These are phyloP conservation scores for Scytalidium lignicola DNA, from an alignment of 2,329 filamentous ascomycete genomes.

Conservation along the genomic window DNA sequence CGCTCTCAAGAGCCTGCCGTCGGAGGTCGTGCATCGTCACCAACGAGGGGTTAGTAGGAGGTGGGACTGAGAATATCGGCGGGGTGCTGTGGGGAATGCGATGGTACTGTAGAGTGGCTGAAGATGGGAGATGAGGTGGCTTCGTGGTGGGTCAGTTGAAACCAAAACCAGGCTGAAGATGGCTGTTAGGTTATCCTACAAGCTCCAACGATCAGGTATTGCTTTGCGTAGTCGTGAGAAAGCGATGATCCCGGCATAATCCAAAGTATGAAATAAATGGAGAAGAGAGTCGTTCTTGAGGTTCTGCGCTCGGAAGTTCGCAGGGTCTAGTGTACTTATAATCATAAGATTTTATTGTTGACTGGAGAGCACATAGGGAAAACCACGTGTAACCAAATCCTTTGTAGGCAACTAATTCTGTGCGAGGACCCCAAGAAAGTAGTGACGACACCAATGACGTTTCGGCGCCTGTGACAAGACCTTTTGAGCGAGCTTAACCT, in stretches of 20 bases:
- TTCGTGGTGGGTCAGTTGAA: not conserved
- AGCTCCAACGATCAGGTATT: not conserved
- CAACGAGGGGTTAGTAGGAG: not conserved
- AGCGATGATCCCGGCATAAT: not conserved
- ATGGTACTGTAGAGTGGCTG: not conserved
- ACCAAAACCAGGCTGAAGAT: not conserved
- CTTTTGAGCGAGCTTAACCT: too few species aligned
- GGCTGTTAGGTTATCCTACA: not conserved
- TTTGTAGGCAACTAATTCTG: too few species aligned
- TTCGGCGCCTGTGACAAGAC: too few species aligned
- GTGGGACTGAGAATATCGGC: not conserved
- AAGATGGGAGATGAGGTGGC: not conserved
- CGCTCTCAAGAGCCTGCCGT: slow-evolving; percentile 50
- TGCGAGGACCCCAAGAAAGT: too few species aligned
- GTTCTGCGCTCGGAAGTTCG: not conserved
- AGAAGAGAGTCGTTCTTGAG: not conserved
- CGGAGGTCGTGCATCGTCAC: slow-evolving; percentile 41
- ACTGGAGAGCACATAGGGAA: too few species aligned
- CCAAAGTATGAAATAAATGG: not conserved
- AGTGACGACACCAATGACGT: too few species aligned
- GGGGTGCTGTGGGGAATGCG: not conserved
- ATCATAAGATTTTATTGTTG: too few species aligned
- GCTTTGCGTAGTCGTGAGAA: not conserved
- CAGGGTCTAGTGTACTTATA: not conserved
- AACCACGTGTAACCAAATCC: too few species aligned